phyloP scores from a whole-genome alignment of 805 yeast genomes.

The Candida mattraensis region DNA sequence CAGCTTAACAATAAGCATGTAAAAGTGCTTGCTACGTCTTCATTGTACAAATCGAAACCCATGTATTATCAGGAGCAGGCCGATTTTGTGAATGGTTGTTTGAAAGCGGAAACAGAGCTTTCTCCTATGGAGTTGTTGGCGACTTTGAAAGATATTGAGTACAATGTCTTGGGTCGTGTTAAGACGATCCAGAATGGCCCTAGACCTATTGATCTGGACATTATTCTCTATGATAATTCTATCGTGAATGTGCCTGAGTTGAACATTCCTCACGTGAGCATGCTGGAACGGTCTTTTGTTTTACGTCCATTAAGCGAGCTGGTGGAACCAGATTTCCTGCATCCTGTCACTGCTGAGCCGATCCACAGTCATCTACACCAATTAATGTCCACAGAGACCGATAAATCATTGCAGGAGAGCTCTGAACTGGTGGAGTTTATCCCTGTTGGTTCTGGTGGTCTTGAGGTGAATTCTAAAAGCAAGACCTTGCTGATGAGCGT shows the following conservation, averaged over 20 bases:
- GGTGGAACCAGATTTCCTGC: conserved; percentile 60
- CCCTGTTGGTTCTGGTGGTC: conserved; percentile 37
- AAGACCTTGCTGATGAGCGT: conserved; percentile 84
- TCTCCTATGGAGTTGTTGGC: conserved; percentile 64
- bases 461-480: conserved; percentile 5
- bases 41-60: conserved; percentile 85
- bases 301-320: conserved; percentile 85
- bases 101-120: conserved; percentile 60
- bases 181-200: conserved; percentile 91
- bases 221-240: conserved; percentile 65
- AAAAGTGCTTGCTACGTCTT: conserved; percentile 60
- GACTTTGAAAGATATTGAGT: conserved; percentile 74
- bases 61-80: conserved; percentile 86
- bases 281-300: conserved; percentile 90
- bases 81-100: conserved; percentile 80
- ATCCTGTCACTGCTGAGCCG: conserved; percentile 88
- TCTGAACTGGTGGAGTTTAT: conserved; percentile 48
- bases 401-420: conserved; percentile 46
- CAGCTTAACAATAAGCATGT: conserved; percentile 43
- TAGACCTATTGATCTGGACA: conserved; percentile 85
- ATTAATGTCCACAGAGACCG: conserved; percentile 25
- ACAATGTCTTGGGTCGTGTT: conserved; percentile 63
- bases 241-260: conserved; percentile 58
- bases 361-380: conserved; percentile 64
- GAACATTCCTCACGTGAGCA: conserved; percentile 80